Evolutionary conservation across 164 flowering plant genomes (phyloP), one percentile per base, ranked within the genome.

Genomic region (Hamamelis virginiana): DNA sequence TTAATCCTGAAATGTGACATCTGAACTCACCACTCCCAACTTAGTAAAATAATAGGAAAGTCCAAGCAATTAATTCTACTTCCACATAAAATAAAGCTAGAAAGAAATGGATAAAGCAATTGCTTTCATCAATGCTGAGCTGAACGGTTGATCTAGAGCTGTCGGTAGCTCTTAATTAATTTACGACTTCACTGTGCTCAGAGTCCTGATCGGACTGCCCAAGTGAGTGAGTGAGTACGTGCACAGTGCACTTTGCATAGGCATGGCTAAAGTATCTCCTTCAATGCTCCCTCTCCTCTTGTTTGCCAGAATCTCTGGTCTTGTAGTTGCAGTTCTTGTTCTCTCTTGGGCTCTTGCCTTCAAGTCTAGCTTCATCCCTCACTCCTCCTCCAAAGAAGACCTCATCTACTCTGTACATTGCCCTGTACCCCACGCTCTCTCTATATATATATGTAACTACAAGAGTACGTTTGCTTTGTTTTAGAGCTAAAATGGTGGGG

Each of bases 281-380:
- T 63, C 81, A 38, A 53, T 45, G 9, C 3, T 80, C 4, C 76
- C 85, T 72, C 79, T 87, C 6, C 78, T 88, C 19, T 26, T 86
- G 38, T 77, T 82, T 26, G 98, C 97, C 3, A 87, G 98, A 79
- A 41, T 84, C 43, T 83, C 87, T 21, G 95, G 87, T 27, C 65
- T 84, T 27, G 5, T 77, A 15, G 91, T 89, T 64, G 91, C 96
- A 48, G 33, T 69, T 43, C 87, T 93, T 64, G 90, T 87, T 47
- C 72, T 88, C 43, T 67, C 67, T 25, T 93, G 98, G 97, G 86
- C 89, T 61, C 73, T 87, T 44, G 62, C 62, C 65, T 91, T 85
- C 78, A 78, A 73, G 71, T 66, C 88, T 41, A 89, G 91, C 86
- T 91, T 88, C 80, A 68, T 81, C 15, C 80, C 89, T 71, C 86